phyloP scores from a whole-genome alignment of 805 yeast species.

The Candida sonorensis region DNA sequence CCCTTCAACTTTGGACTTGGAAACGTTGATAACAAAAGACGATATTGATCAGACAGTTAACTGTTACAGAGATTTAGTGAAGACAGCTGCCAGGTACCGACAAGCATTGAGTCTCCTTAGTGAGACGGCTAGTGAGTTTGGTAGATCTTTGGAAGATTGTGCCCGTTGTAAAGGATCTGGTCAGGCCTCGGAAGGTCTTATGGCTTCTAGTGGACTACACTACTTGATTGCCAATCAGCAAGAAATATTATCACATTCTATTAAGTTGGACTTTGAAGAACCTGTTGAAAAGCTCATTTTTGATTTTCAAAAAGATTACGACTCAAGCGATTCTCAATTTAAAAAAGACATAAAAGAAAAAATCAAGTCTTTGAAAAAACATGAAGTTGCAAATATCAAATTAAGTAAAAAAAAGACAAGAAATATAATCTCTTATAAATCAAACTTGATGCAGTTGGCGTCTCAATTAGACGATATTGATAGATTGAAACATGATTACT shows the following conservation, averaged over 20 bases:
- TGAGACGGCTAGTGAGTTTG: slow-evolving; percentile 63
- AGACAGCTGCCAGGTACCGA: slow-evolving; percentile 40
- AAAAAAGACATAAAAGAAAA: slow-evolving; percentile 45
- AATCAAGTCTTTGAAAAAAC: slow-evolving; percentile 44
- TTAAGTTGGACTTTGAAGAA: slow-evolving; percentile 46
- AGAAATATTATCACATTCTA: slow-evolving; percentile 54
- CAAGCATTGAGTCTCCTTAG: slow-evolving; percentile 42
- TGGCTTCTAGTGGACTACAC: slow-evolving; percentile 72
- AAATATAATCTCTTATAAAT: slow-evolving; percentile 61
- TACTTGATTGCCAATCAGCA: slow-evolving; percentile 72
- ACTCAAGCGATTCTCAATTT: slow-evolving; percentile 45
- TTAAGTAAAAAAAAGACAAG: slow-evolving; percentile 55
- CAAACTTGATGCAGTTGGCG: slow-evolving; percentile 60
- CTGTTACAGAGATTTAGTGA: slow-evolving; percentile 40
- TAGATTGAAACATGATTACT: slow-evolving; percentile 65
- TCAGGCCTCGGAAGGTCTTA: slow-evolving; percentile 52
- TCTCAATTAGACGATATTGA: slow-evolving; percentile 76
- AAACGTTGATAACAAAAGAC: slow-evolving; percentile 50
- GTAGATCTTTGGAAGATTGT: slow-evolving; percentile 58
- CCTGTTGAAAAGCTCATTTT: slow-evolving; percentile 43
- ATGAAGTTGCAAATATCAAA: slow-evolving; percentile 55
- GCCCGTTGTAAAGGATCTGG: slow-evolving; percentile 60
- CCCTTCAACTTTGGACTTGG: slow-evolving; percentile 52
- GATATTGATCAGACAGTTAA: slow-evolving; percentile 48
- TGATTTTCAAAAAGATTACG: slow-evolving; percentile 36